Conservation (phyloP, 1,284 basidiomycete genomes). For the Malassezia slooffiae region DNA sequence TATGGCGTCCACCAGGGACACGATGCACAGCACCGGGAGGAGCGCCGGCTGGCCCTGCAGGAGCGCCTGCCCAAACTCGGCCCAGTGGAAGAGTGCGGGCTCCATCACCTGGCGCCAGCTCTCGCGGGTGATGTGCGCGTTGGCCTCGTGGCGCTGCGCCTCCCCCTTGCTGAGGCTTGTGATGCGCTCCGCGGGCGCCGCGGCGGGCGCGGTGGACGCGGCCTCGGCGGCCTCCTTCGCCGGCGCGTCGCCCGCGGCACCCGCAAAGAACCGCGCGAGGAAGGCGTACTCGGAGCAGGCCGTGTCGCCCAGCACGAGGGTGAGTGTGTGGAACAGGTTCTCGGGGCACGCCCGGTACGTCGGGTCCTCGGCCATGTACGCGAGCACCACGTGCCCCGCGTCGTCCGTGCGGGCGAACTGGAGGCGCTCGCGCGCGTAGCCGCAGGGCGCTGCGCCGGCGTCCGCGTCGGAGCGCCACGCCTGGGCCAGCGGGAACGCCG, state of each 20-base stretch:
- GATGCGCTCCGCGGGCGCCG: constrained; percentile 8
- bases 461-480: neutral
- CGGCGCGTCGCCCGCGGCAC: neutral
- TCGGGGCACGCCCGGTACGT: constrained; percentile 26
- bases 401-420: constrained; percentile 4
- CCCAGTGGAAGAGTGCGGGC: constrained; percentile 25
- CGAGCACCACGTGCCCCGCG: constrained; percentile 21
- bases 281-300: constrained; percentile 42
- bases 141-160: constrained; percentile 13
- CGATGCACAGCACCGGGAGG: constrained; percentile 22
- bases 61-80: constrained; percentile 22
- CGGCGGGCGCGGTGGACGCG: no score
- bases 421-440: constrained; percentile 2
- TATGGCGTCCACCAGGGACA: constrained; percentile 22
- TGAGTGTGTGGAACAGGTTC: constrained; percentile 34
- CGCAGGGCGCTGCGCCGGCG: neutral
- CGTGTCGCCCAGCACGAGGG: constrained; percentile 38
- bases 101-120: constrained; percentile 43
- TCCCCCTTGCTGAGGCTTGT: constrained; percentile 9
- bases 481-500: neutral
- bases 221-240: no score
- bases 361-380: constrained; percentile 38
- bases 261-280: constrained; percentile 38
- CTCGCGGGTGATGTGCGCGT: constrained; percentile 27
- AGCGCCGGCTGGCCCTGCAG: constrained; percentile 16